Base-by-base conservation (phyloP, 2,329 filamentous ascomycete species). In the Hirsutella thompsonii region DNA sequence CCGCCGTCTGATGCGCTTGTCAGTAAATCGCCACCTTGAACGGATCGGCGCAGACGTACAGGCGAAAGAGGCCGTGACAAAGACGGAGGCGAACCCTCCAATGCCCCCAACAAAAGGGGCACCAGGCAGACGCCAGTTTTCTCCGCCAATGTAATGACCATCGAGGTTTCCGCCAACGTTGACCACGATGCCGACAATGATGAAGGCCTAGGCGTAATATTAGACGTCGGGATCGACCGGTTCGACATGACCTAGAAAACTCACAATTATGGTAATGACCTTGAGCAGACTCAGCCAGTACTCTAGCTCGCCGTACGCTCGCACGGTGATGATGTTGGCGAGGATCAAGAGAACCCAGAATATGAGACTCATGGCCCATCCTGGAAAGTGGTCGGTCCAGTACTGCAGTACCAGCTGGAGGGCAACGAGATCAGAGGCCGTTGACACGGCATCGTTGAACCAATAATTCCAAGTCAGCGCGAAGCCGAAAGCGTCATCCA, bases 101-200 rank as follows among this genome's bases (percentile, higher is more conserved):
- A 81, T 76, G 1, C 78, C 78, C 2, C 67, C 72, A 1, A 80
- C 76, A 49, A 82, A 81, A 0, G 78, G 78, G 2, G 76, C 76
- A 28, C 69, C 76, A 0, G 69, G 71, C 1, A 73, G 62, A 42
- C 71, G 63, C 69, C 74, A 81, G 50, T 76, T 67, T 44, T 68
- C 62, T 5, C 65, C 71, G 9, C 78, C 76, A 19, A 79, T 75
- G 45, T 79, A 79, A 37, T 61, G 57, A 40, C 70, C 64, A 0
- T 60, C 52, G 0, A 54, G 62, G 44, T 79, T 79, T 11, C 64
- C 77, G 16, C 77, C 77, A 41, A 64, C 62, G 36, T 62, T 62
- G 40, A 62, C 59, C 16, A 57, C 74, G 37, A 81, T 77, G 2
- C 76, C 72, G 36, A 80, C 63, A 23, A 82, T 66, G 44, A 81